Evolutionary conservation across 495 filamentous ascomycete genomes (phyloP).

Genomic region (Podospora pseudopauciseta): DNA sequence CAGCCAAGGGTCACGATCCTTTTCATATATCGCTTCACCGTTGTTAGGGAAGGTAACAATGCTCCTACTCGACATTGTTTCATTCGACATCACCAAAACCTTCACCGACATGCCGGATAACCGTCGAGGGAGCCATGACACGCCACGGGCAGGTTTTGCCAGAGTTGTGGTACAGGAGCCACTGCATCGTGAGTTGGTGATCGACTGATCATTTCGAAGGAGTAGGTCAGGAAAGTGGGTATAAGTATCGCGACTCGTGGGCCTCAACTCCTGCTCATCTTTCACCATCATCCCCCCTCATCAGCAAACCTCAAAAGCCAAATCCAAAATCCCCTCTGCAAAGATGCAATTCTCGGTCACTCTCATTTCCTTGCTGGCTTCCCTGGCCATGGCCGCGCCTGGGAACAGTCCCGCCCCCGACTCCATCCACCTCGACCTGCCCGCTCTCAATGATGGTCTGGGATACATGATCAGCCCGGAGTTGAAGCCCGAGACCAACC

Average conservation of each 20-base stretch:
- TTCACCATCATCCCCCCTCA: background rate
- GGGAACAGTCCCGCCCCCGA: background rate
- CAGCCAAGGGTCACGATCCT: background rate
- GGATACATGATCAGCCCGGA: background rate
- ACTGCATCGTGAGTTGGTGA: background rate
- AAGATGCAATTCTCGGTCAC: background rate
- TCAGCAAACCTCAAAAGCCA: background rate
- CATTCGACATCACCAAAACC: background rate
- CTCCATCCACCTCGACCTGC: background rate
- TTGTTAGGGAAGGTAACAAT: background rate
- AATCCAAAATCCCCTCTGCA: background rate
- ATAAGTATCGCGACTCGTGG: background rate
- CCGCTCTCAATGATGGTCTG: background rate
- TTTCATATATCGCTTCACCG: background rate
- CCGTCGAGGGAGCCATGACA: background rate
- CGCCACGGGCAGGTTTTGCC: background rate
- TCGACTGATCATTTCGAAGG: background rate
- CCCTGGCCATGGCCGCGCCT: background rate
- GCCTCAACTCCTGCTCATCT: background rate
- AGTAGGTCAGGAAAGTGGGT: background rate
- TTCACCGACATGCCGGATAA: background rate
- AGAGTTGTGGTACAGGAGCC: background rate
- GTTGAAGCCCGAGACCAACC: background rate
- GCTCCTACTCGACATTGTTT: background rate
- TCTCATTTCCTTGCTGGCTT: background rate